Base-by-base conservation (phyloP, 1,284 basidiomycete genomes). In the Ustilago shanxiensis region DNA sequence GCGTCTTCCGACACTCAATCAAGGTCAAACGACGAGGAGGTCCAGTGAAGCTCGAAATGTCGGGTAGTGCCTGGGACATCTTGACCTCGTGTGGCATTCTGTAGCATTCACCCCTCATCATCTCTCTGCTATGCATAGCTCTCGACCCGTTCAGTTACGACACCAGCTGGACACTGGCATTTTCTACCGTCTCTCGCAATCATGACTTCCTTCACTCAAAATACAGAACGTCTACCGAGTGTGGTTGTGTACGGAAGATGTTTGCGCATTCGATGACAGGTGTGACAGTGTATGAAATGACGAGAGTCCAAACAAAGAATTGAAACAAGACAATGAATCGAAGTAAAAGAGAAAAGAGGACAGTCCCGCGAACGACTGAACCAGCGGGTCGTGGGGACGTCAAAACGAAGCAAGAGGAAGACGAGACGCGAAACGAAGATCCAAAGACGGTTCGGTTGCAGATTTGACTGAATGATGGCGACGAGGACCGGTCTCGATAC, bases 1-100 rank as follows among this genome's bases (percentile, higher is more conserved):
- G 67, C 6, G 53, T 61, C 22, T 70, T 75, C 52, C 60, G 73
- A 31, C 73, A 76, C 45, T 72, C 73, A 7, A 76, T 76, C 69
- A 72, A 60, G 53, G 55, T 76, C 50, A 72, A 68, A 31, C 45
- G 73, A 41, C 57, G 29, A 22, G 73, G 73, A 10, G 73, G 73
- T 3, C 65, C 73, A 1, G 66, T 75, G 33, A 63, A 60, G 49
- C 63, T 67, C 31, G 67, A 70, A n/a, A 64, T 67, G 67, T 75
- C 72, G 1, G 64, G 62, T 28, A 75, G 72, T 29, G 72, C 72
- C 2, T 75, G 72, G 67, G 60, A 71, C 50, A 60, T 75, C 33
- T 39, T 75, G 37, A 53, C 63, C 20, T 56, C 72, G 2, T 75
- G 72, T 61, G 72, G 72, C 35, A 52, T 75, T 45, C 61, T 70